Base-by-base conservation (phyloP, 164 flowering plant species). In the Nelumbo lutea region DNA sequence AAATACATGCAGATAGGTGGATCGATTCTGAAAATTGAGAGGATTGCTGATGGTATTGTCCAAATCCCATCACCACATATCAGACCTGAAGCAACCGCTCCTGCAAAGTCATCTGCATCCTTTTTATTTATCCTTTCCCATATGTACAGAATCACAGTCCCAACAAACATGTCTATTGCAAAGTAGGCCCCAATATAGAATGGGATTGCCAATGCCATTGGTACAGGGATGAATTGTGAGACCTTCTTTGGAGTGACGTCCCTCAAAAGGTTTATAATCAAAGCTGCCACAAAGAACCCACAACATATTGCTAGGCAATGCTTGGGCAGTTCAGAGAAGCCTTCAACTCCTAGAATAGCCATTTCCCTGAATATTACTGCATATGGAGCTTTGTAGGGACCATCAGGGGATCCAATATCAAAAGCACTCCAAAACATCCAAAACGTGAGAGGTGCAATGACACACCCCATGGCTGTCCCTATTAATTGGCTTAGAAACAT, bases 1-100 rank as follows among this genome's bases (percentile, higher is more conserved):
- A 95, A 95, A 76, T 79, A 86, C 98, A 96, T 96, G 77, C 99
- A 92, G 38, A 96, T 88, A 40, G 98, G 99, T 11, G 99, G 98
- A 62, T 87, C 81, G 66, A 96, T 76, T 88, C 84, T 88, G 77
- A 90, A 84, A 60, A 96, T 87, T 1, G 99, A 93, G 55, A 96
- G 96, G 46, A 93, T 64, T 3, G 99, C 97, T 0, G 99, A 92
- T 43, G 98, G 97, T 61, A 96, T 80, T 1, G 99, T 88, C 98
- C 99, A 96, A 44, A 96, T 90, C 8, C 99, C 98, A 66, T 93
- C 96, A 8, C 98, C 98, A 59, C 99, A 96, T 43, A 96, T 96
- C 69, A 96, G 76, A 41, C 99, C 96, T 0, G 99, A 92, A 47
- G 99, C 99, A 65, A 96, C 92, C 1, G 99, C 99, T 4, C 93